Base-by-base conservation (phyloP, 164 flowering plant species). In the Euptelea pleiosperma region DNA sequence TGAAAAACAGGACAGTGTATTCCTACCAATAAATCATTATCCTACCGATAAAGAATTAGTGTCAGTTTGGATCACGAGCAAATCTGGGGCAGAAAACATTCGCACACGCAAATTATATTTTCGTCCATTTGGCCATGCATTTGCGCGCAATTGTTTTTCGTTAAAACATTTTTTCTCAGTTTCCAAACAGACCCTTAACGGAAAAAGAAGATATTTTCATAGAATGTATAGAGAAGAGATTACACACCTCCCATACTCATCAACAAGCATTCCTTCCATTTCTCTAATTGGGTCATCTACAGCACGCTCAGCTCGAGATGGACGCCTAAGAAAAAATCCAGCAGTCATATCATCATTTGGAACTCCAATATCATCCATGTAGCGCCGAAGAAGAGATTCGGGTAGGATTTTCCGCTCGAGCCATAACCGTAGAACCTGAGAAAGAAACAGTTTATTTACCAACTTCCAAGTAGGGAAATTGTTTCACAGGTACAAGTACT, bases 231-330 rank as follows among this genome's bases (percentile, higher is more conserved):
- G n/a, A n/a, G n/a, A n/a, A n/a, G n/a, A n/a, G n/a, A n/a, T n/a
- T n/a, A 6, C 80, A 58, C 18, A 93, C 99, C 97, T 93, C 48
- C 97, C 99, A 77, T 93, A 93, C 68, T 93, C 99, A 73, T 94
- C 99, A 56, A 94, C 93, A 63, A 83, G 78, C 89, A 94, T 89
- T 71, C 91, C 99, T 69, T 94, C 99, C 93, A 94, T 94, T 71
- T 94, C 97, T 62, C 99, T 84, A 16, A 89, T 84, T 36, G 99
- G 98, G 74, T 93, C 99, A 85, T 93, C 99, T 21, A 93, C 67
- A 55, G 97, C 81, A 39, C 99, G 87, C 60, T 90, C 96, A 60
- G 88, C 73, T 57, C 97, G 83, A 52, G 95, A 87, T 44, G 96
- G 95, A 11, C 99, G 96, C 67, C 85, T 77, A 45, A 75, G 72